phyloP scores from a whole-genome alignment of 306 rosid genomes.

The Gillenia trifoliata region DNA sequence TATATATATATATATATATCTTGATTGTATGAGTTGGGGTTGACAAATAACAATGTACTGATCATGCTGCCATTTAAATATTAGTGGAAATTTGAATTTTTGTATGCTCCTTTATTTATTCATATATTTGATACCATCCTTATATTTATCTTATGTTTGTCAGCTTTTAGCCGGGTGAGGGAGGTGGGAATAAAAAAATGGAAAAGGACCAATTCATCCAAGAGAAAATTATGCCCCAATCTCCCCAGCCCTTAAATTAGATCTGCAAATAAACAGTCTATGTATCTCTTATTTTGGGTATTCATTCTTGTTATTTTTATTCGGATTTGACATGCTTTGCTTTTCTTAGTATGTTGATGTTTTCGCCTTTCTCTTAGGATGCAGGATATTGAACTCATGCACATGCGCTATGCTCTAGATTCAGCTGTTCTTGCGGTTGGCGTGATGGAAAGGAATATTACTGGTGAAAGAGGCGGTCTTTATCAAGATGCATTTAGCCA shows the following conservation, averaged over 20 bases:
- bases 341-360: constrained; percentile 22
- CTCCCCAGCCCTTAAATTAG: too few relatives aligned
- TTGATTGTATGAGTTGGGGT: background rate
- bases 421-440: constrained; percentile 83
- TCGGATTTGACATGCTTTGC: constrained; percentile 8
- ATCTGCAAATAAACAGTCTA: background rate
- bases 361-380: constrained; percentile 42
- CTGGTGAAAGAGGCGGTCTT: constrained; percentile 44
- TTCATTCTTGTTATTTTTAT: background rate
- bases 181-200: too few relatives aligned
- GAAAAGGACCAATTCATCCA: too few relatives aligned
- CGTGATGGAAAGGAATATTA: constrained; percentile 60
- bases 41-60: background rate
- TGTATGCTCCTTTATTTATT: background rate
- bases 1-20: too few relatives aligned
- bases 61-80: background rate
- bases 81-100: background rate
- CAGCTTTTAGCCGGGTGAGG: too few relatives aligned
- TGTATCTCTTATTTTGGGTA: background rate
- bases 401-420: constrained; percentile 95
- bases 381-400: constrained; percentile 96
- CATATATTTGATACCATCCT: background rate
- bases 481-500: constrained; percentile 53
- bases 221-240: too few relatives aligned
- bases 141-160: too few relatives aligned